Percentiles rank a stretch among this genome's conserved stretches.
Evolutionary conservation across 1,284 basidiomycete species (phyloP).

Genomic region (Cutaneotrichosporon daszewskae): DNA sequence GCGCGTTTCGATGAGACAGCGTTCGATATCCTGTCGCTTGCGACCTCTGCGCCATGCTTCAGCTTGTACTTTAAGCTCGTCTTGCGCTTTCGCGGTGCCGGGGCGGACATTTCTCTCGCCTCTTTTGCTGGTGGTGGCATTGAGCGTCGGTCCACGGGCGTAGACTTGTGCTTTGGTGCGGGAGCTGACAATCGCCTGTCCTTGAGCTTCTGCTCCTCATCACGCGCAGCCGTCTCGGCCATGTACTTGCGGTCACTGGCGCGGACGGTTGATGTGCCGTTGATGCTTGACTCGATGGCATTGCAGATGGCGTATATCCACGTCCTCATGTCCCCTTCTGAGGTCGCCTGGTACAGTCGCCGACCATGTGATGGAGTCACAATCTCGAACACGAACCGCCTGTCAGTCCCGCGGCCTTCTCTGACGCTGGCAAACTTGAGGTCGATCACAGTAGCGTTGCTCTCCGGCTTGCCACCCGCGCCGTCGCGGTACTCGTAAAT

Average conservation of each 20-base stretch:
- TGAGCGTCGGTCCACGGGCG: neutral
- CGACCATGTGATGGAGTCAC: constrained; percentile 50
- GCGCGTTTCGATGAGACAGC: constrained; percentile 14
- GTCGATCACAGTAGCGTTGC: constrained; percentile 43
- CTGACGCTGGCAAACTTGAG: constrained; percentile 47
- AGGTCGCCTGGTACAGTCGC: constrained; percentile 52
- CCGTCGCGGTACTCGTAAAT: constrained; percentile 48
- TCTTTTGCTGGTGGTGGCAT: neutral
- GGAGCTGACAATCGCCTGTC: neutral
- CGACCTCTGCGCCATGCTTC: constrained; percentile 27
- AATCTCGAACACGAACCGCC: constrained; percentile 51
- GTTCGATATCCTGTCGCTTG: constrained; percentile 27
- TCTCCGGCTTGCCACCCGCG: constrained; percentile 24
- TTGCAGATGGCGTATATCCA: constrained; percentile 53
- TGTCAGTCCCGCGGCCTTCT: constrained; percentile 45
- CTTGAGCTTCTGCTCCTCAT: constrained; percentile 1
- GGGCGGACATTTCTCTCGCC: neutral
- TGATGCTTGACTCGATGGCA: constrained; percentile 53
- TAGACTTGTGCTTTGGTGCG: neutral
- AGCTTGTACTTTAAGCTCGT: constrained; percentile 41
- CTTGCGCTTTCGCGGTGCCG: constrained; percentile 11
- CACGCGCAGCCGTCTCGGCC: neutral
- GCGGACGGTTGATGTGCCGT: constrained; percentile 50
- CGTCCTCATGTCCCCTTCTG: constrained; percentile 49
- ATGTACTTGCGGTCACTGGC: constrained; percentile 31